Conservation (phyloP, 2,329 filamentous ascomycete genomes). For the Aureobasidium zeae region DNA sequence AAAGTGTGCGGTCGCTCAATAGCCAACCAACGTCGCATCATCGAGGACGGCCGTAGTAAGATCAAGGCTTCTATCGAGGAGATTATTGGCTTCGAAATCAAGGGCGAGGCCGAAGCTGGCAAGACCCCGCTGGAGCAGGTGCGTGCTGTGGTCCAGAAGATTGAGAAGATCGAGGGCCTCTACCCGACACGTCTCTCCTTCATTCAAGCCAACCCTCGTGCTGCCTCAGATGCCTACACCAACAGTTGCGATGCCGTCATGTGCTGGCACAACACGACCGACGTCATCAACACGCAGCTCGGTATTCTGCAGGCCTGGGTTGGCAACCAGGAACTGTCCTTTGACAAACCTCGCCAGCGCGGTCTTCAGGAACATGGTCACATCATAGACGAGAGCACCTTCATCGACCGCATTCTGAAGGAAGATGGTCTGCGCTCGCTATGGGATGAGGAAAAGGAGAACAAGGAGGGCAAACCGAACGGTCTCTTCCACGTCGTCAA, state of each 20-base stretch:
- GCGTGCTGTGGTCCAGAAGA: conserved; percentile 77
- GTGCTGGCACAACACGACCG: conserved; percentile 94
- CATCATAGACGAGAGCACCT: conserved; percentile 81
- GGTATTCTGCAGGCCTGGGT: conserved; percentile 92
- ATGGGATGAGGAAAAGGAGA: conserved; percentile 55
- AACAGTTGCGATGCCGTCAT: conserved; percentile 83
- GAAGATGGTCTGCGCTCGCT: conserved; percentile 90
- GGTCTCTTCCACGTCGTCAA: conserved; percentile 81
- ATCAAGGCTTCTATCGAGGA: conserved; percentile 72
- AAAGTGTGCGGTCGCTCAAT: conserved; percentile 75
- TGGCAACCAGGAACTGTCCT: conserved; percentile 90
- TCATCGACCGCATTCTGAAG: conserved; percentile 88
- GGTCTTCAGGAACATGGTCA: conserved; percentile 56
- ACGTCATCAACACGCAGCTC: conserved; percentile 91
- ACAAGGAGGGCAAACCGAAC: conserved; percentile 21
- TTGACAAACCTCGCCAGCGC: conserved; percentile 62
- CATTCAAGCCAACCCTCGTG: conserved; percentile 63
- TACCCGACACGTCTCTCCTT: conserved; percentile 75
- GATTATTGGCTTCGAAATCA: conserved; percentile 87
- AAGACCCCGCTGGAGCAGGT: conserved; percentile 85
- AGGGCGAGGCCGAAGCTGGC: conserved; percentile 83
- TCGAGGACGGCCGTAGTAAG: conserved; percentile 71
- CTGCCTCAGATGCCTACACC: conserved; percentile 65
- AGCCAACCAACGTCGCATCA: conserved; percentile 73
- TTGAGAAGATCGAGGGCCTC: conserved; percentile 76